Conservation (phyloP, 257 asterid genomes). For the Eucommia ulmoides region DNA sequence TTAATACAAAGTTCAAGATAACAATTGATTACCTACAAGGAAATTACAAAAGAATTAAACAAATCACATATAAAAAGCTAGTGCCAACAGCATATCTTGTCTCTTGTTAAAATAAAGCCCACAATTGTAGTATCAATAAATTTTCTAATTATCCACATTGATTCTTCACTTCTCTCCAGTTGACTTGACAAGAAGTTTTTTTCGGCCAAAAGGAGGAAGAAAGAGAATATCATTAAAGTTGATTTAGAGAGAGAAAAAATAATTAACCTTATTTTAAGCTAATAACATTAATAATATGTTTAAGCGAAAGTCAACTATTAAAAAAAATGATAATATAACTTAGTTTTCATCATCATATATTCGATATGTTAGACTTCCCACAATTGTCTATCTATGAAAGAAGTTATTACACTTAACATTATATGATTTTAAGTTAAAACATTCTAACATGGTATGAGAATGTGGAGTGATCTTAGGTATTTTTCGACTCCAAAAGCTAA, state of each 20-base stretch:
- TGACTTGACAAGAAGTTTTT: constrained; percentile 63
- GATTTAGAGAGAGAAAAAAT: not conserved
- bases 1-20: too few relatives aligned
- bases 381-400: too few relatives aligned
- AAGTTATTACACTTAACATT: too few relatives aligned
- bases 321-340: not conserved
- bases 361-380: not conserved
- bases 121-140: constrained; percentile 5
- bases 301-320: too few relatives aligned
- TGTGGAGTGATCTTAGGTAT: too few relatives aligned
- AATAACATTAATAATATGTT: too few relatives aligned
- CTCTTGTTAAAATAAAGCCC: constrained; percentile 13
- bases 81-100: constrained; percentile 40
- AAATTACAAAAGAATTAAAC: not conserved
- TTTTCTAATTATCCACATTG: constrained; percentile 8
- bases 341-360: not conserved
- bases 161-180: constrained; percentile 17
- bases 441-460: too few relatives aligned
- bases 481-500: too few relatives aligned
- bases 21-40: not conserved
- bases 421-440: too few relatives aligned
- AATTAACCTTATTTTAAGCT: too few relatives aligned
- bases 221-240: not conserved
- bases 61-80: constrained; percentile 13
- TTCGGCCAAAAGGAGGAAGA: constrained; percentile 26